A percentile compares a stretch with the other conserved stretches of the same genome.
Conservation (phyloP, 306 rosid genomes). For the Morella rubra region DNA sequence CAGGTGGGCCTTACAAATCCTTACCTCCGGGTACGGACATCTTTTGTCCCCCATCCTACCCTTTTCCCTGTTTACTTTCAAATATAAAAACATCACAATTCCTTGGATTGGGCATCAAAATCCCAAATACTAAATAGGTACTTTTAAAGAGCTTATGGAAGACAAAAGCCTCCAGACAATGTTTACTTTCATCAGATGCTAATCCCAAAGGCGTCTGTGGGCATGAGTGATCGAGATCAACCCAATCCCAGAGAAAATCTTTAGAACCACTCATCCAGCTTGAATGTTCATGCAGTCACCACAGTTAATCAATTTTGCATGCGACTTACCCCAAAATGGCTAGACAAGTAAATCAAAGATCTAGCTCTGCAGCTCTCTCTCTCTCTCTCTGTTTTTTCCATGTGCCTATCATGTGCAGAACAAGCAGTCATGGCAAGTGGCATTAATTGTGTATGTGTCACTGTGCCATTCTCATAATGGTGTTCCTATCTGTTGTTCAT, state of each 20-base stretch:
- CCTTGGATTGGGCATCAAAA: neutral
- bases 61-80: neutral
- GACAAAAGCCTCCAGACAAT: neutral
- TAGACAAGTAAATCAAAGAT: neutral
- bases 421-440: slow-evolving; percentile 20
- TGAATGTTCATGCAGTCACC: neutral
- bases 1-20: neutral
- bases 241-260: neutral
- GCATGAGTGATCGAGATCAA: neutral
- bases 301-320: neutral
- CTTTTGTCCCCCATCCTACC: neutral
- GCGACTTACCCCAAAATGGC: slow-evolving; percentile 9
- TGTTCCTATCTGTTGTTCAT: neutral
- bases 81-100: neutral
- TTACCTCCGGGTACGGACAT: neutral
- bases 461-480: slow-evolving; percentile 8
- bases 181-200: neutral
- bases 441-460: neutral
- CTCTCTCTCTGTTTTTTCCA: slow-evolving; percentile 4
- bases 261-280: neutral
- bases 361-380: neutral
- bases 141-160: neutral
- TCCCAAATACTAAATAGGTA: neutral
- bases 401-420: slow-evolving; percentile 28
- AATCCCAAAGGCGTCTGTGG: neutral